phyloP scores from a whole-genome alignment of 2,329 filamentous ascomycete species.

The Orbilia oligospora region DNA sequence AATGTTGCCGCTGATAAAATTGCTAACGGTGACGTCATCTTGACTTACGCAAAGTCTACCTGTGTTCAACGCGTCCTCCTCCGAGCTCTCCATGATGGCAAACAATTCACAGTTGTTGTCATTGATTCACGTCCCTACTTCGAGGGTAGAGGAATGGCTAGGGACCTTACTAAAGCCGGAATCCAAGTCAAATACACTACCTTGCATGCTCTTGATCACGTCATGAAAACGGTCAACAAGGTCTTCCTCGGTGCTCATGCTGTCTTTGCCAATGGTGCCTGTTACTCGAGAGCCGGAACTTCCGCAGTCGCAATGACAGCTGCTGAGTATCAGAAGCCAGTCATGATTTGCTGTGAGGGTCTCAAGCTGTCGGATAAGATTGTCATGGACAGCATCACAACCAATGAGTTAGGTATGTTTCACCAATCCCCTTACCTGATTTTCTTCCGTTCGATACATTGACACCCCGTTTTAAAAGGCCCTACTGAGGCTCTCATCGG shows the following conservation, averaged over 20 bases:
- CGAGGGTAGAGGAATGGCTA: slow-evolving; percentile 80
- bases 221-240: slow-evolving; percentile 79
- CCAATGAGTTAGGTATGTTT: slow-evolving; percentile 77
- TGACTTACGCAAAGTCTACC: slow-evolving; percentile 88
- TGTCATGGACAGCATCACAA: slow-evolving; percentile 89
- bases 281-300: slow-evolving; percentile 90
- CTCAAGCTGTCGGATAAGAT: slow-evolving; percentile 95
- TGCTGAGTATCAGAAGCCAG: slow-evolving; percentile 80
- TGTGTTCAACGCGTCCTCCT: slow-evolving; percentile 88
- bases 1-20: slow-evolving; percentile 82
- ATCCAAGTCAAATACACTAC: slow-evolving; percentile 85
- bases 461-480: slow-evolving; percentile 68
- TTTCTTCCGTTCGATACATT: slow-evolving; percentile 68
- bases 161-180: slow-evolving; percentile 77
- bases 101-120: slow-evolving; percentile 84
- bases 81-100: slow-evolving; percentile 78
- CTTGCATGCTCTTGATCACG: slow-evolving; percentile 81
- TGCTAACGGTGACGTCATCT: slow-evolving; percentile 81
- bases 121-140: slow-evolving; percentile 82
- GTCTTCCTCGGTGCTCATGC: slow-evolving; percentile 90
- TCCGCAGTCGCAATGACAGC: slow-evolving; percentile 88
- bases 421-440: too few species aligned
- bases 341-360: slow-evolving; percentile 92
- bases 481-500: slow-evolving; percentile 63
- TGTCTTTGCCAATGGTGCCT: slow-evolving; percentile 93